A percentile compares a stretch with the other conserved stretches of the same genome.
These are phyloP conservation scores for Coemansia sp. DNA, from an alignment of 192 early-diverging fungal species.

Conservation along the genomic window DNA sequence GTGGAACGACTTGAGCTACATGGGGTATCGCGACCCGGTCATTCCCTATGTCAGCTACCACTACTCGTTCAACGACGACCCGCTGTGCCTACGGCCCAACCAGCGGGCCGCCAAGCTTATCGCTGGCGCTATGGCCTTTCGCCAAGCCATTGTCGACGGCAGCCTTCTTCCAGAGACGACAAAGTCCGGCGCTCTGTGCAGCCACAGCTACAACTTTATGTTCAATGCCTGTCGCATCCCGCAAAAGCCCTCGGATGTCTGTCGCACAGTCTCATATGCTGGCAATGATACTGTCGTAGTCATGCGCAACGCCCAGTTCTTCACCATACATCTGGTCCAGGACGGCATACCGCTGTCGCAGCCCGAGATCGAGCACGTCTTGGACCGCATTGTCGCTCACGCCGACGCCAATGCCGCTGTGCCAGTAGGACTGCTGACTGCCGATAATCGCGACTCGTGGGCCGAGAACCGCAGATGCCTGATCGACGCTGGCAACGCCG, in stretches of 20 bases:
- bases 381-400: conserved; percentile 65
- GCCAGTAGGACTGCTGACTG: conserved; percentile 85
- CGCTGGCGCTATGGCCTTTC: conserved; percentile 84
- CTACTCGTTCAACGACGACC: conserved; percentile 91
- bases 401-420: conserved; percentile 70
- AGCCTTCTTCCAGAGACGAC: conserved; percentile 81
- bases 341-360: conserved; percentile 63
- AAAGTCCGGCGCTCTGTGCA: conserved; percentile 76
- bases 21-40: conserved; percentile 95
- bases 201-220: conserved; percentile 93
- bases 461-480: conserved; percentile 73
- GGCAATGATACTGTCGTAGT: conserved; percentile 83
- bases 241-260: conserved; percentile 82
- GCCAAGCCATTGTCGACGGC: conserved; percentile 72
- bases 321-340: conserved; percentile 67
- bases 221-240: conserved; percentile 97
- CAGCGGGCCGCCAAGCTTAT: conserved; percentile 87
- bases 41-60: conserved; percentile 97
- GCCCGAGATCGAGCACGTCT: conserved; percentile 75
- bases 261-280: conserved; percentile 65
- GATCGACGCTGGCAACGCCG: conserved; percentile 68
- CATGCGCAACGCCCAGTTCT: conserved; percentile 90
- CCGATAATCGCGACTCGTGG: conserved; percentile 94
- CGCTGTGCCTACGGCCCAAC: conserved; percentile 67
- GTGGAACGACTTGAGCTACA: conserved; percentile 97